Evolutionary conservation across 129 eudicot genomes (phyloP), one percentile per base, ranked within the genome.

Genomic region (Apium graveolens): DNA sequence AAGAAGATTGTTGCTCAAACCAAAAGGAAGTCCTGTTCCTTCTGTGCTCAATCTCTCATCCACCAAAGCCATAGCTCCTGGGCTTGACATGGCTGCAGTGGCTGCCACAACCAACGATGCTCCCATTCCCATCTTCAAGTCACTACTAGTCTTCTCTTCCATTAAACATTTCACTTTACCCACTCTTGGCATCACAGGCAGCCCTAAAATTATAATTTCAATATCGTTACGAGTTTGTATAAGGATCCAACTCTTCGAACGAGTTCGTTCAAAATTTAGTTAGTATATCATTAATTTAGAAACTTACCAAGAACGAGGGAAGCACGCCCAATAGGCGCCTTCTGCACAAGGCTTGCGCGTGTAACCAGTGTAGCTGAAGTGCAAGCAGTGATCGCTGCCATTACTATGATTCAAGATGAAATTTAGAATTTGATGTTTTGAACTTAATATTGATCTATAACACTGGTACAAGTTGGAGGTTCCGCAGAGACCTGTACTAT

Each of bases 61-160:
- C 81, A 94, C 98, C 49, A 94, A 72, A 18, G 98, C 97, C 93
- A 91, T 76, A 42, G 97, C 93, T 9, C 84, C 84, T 5, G 98
- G 98, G 83, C 92, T 91, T 2, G 93, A 84, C 89, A 87, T 63
- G 63, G 90, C 77, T 79, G 97, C 87, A 17, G 55, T 44, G 2
- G 93, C 90, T 42, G 97, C 89, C 17, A 90, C 93, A 78, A 86
- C 70, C 70, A 89, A n/a, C 13, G 98, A 88, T 18, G 90, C 89
- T 17, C 86, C 81, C 86, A 86, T 85, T 21, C 88, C 92, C 79
- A 84, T 57, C 74, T 83, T 82, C 5, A 88, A 57, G 0, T 73
- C 79, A 11, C 73, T 81, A 53, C 74, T 5, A 5, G 70, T 83
- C 66, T 76, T 75, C 80, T 73, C 76, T 43, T 41, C 82, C 83